These are phyloP conservation scores for Cyberlindnera petersonii DNA, from an alignment of 805 yeast genomes.

Conservation along the genomic window DNA sequence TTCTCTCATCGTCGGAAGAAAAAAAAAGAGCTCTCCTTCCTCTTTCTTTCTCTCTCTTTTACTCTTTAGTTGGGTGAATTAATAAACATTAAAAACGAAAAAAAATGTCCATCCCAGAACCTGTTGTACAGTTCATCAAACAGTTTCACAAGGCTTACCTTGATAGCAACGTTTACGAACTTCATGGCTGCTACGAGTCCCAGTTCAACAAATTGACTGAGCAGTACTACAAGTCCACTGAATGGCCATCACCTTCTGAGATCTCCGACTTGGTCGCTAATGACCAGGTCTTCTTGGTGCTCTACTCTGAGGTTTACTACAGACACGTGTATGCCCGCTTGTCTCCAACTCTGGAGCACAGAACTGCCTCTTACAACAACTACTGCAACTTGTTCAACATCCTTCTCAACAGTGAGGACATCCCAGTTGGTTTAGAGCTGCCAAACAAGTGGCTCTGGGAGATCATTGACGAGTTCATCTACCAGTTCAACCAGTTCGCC, in stretches of 20 bases:
- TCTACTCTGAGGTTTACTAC: constrained; percentile 48
- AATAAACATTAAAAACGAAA: not conserved
- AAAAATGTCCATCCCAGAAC: constrained; percentile 37
- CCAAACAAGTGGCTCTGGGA: constrained; percentile 52
- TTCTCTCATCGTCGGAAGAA: too few species aligned
- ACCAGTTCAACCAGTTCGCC: constrained; percentile 45
- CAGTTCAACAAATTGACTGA: constrained; percentile 44
- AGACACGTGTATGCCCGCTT: constrained; percentile 45
- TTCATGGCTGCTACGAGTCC: constrained; percentile 42
- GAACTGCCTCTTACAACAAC: constrained; percentile 45
- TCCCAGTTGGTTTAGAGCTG: constrained; percentile 42
- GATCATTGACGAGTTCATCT: constrained; percentile 48
- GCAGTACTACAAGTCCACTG: constrained; percentile 36
- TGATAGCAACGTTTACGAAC: constrained; percentile 41
- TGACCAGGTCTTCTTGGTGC: constrained; percentile 41
- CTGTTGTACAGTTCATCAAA: constrained; percentile 39
- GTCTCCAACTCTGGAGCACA: constrained; percentile 40
- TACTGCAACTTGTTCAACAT: constrained; percentile 45
- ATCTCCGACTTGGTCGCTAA: constrained; percentile 41
- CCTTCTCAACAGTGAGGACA: constrained; percentile 39
- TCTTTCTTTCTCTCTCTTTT: too few species aligned
- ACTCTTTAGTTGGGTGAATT: too few species aligned
- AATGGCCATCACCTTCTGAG: constrained; percentile 46
- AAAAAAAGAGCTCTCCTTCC: too few species aligned
- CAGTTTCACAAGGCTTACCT: constrained; percentile 40